A percentile compares a stretch with the other conserved stretches of the same genome.
phyloP scores from a whole-genome alignment of 495 filamentous ascomycete genomes.

The Penicillium cataractarum region DNA sequence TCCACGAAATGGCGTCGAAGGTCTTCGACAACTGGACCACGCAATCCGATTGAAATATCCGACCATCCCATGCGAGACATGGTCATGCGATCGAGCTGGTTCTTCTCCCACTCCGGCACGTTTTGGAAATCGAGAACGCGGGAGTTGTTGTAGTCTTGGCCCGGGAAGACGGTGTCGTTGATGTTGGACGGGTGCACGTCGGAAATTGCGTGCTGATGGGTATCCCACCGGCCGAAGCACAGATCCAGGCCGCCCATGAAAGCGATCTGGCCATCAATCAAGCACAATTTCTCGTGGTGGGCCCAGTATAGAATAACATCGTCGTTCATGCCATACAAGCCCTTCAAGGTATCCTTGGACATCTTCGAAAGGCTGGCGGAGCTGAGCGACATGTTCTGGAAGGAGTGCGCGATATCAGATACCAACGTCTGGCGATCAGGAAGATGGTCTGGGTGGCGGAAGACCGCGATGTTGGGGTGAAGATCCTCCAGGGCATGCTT shows the following conservation, averaged over 20 bases:
- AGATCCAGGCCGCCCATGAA: constrained; percentile 82
- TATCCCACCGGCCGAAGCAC: constrained; percentile 69
- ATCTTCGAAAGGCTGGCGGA: constrained; percentile 58
- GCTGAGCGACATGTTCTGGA: constrained; percentile 56
- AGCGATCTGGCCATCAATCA: constrained; percentile 77
- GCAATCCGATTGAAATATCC: constrained; percentile 80
- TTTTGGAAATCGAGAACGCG: constrained; percentile 85
- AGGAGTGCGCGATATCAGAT: constrained; percentile 51
- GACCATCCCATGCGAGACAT: constrained; percentile 93
- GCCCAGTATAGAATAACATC: constrained; percentile 92
- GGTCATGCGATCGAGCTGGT: constrained; percentile 79
- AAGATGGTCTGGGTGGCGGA: constrained; percentile 88
- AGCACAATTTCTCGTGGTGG: constrained; percentile 91
- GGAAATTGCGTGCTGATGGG: constrained; percentile 74
- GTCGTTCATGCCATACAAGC: constrained; percentile 78
- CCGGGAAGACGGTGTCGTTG: constrained; percentile 76
- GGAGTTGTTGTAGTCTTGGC: constrained; percentile 96
- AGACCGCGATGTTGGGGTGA: constrained; percentile 88
- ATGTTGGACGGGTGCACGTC: constrained; percentile 83
- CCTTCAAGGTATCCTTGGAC: constrained; percentile 68
- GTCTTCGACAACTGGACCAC: constrained; percentile 79
- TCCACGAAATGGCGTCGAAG: constrained; percentile 79
- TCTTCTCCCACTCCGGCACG: constrained; percentile 80
- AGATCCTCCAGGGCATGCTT: constrained; percentile 78
- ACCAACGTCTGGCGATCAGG: constrained; percentile 66